Percentiles rank a stretch among this genome's conserved stretches.
Evolutionary conservation across 305 asterid genomes (phyloP).

Genomic region (Fraxinus xanthoxyloides): DNA sequence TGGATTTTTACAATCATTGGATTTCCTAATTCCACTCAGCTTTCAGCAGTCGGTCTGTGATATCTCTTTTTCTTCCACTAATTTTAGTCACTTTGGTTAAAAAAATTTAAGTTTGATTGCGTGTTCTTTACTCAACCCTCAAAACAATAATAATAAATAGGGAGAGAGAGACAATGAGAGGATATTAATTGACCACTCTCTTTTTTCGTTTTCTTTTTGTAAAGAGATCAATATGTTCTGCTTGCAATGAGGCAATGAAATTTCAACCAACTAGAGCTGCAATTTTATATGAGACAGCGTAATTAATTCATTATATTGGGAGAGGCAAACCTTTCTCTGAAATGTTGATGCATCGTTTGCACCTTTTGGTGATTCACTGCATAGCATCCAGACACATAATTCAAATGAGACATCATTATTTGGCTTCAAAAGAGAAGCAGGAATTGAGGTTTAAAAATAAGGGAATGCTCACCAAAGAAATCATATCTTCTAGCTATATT

Average conservation of each 20-base stretch:
- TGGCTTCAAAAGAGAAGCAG: slow-evolving; percentile 5
- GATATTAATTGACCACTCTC: background rate
- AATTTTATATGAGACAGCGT: background rate
- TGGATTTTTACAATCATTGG: slow-evolving; percentile 2
- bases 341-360: slow-evolving; percentile 96
- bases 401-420: slow-evolving; percentile 3
- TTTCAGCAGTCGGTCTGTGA: slow-evolving; percentile 17
- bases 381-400: slow-evolving; percentile 23
- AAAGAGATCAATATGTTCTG: background rate
- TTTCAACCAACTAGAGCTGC: background rate
- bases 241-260: slow-evolving; percentile 11
- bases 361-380: slow-evolving; percentile 99
- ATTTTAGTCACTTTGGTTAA: slow-evolving; percentile 5
- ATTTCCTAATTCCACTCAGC: slow-evolving; percentile 7
- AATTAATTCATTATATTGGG: slow-evolving; percentile 18
- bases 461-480: background rate
- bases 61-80: background rate
- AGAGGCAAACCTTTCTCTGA: slow-evolving; percentile 85
- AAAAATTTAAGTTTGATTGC: background rate
- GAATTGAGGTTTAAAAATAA: background rate
- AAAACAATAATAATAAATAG: background rate
- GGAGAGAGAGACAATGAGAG: background rate
- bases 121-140: background rate
- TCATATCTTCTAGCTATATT: background rate
- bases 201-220: background rate